These are phyloP conservation scores for Niveomyces coronatus DNA, from an alignment of 2,329 filamentous ascomycete species.

Conservation along the genomic window DNA sequence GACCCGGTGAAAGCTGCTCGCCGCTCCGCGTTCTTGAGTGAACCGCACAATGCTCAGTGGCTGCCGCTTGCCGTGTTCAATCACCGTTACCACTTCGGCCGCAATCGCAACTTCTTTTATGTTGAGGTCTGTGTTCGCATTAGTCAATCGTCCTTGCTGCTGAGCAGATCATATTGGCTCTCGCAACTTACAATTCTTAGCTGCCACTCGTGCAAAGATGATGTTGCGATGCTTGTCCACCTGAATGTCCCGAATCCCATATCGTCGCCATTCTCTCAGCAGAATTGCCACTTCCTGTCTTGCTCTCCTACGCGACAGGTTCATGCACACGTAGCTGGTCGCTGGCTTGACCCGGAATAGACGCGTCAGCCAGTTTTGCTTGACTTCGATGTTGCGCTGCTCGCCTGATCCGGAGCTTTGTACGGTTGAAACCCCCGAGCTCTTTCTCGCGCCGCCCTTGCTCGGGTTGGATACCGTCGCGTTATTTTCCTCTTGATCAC, in stretches of 20 bases:
- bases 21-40: constrained; percentile 84
- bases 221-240: constrained; percentile 71
- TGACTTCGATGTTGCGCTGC: constrained; percentile 50
- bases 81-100: constrained; percentile 77
- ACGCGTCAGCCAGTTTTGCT: constrained; percentile 79
- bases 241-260: constrained; percentile 70
- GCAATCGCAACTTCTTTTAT: constrained; percentile 85
- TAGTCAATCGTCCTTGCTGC: not conserved
- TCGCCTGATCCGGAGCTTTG: constrained; percentile 26
- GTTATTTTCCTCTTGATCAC: constrained; percentile 3
- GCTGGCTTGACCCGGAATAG: constrained; percentile 86
- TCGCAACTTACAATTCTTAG: constrained; percentile 61
- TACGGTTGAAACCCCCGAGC: constrained; percentile 18
- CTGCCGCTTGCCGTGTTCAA: constrained; percentile 70
- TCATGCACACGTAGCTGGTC: constrained; percentile 63
- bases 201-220: constrained; percentile 67
- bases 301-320: constrained; percentile 54
- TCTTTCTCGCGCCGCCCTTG: constrained; percentile 11
- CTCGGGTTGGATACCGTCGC: not conserved
- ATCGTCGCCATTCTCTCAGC: constrained; percentile 68
- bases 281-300: constrained; percentile 68
- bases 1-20: constrained; percentile 77
- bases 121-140: constrained; percentile 49
- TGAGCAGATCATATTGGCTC: not conserved
- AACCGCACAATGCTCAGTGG: constrained; percentile 75